Percentiles rank a stretch among this genome's conserved stretches.
Evolutionary conservation across 805 yeast genomes (phyloP).

Genomic region (Schwanniomyces pseudopolymorphus): DNA sequence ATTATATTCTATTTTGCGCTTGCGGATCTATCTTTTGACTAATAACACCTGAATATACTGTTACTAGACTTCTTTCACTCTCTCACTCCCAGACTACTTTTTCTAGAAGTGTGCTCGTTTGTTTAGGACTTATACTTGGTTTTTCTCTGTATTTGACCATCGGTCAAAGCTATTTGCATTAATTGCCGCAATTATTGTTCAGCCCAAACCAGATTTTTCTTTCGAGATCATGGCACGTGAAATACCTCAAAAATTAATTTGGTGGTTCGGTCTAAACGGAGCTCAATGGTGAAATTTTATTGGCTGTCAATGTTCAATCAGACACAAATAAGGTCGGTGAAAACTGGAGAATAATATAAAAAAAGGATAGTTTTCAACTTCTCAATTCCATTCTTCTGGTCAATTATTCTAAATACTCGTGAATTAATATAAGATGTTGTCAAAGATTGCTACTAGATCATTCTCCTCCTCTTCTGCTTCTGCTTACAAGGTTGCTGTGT

Average conservation of each 20-base stretch:
- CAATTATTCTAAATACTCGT: background rate
- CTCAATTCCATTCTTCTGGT: background rate
- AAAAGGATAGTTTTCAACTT: conserved; percentile 1
- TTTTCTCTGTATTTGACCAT: too few relatives aligned
- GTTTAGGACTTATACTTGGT: background rate
- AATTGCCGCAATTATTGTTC: background rate
- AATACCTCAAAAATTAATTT: background rate
- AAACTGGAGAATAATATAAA: conserved; percentile 1
- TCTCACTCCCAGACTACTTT: too few relatives aligned
- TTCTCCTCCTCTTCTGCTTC: conserved; percentile 66
- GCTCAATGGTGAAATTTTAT: background rate
- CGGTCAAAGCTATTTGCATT: background rate
- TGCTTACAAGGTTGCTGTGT: conserved; percentile 71
- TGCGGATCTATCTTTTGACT: too few relatives aligned
- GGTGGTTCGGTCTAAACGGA: background rate
- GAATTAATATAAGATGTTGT: conserved; percentile 41
- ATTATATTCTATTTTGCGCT: too few relatives aligned
- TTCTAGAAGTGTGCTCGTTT: too few relatives aligned
- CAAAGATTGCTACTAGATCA: conserved; percentile 56
- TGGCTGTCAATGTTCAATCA: background rate
- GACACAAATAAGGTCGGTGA: background rate
- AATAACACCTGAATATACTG: too few relatives aligned
- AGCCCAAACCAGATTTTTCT: background rate
- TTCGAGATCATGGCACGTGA: background rate
- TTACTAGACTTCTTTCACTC: too few relatives aligned